These are phyloP conservation scores for Chimonanthus praecox DNA, from an alignment of 164 flowering plant species.

Conservation along the genomic window DNA sequence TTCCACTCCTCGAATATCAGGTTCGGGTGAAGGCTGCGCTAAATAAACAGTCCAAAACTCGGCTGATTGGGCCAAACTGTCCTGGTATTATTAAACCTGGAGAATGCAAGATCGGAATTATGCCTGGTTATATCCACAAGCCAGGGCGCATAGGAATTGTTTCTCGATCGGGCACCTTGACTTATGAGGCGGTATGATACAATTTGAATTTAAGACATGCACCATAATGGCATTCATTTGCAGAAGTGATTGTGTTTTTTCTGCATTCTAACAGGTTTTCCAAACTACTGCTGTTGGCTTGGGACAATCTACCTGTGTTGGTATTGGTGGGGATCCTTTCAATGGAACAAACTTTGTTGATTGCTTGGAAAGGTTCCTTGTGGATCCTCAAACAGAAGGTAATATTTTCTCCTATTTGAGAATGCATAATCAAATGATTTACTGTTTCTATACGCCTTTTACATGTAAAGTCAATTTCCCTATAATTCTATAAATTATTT, in stretches of 20 bases:
- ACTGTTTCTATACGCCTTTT: not conserved
- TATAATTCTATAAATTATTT: not conserved
- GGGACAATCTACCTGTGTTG: constrained; percentile 98
- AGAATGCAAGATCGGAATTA: constrained; percentile 98
- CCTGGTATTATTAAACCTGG: constrained; percentile 99
- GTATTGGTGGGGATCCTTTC: constrained; percentile 98
- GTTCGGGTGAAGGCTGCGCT: constrained; percentile 96
- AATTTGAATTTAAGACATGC: not conserved
- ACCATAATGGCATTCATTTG: not conserved
- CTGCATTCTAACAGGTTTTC: constrained; percentile 54
- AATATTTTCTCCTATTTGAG: constrained; percentile 2
- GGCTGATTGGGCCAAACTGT: constrained; percentile 97
- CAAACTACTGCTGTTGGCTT: constrained; percentile 98
- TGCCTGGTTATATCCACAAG: constrained; percentile 99
- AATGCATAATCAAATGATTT: not conserved
- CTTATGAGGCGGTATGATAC: constrained; percentile 94
- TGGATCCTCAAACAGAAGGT: constrained; percentile 99
- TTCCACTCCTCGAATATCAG: constrained; percentile 28
- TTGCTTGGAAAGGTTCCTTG: constrained; percentile 76
- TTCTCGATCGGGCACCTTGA: constrained; percentile 96
- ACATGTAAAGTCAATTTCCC: not conserved
- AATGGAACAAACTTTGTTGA: constrained; percentile 98
- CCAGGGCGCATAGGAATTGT: constrained; percentile 98
- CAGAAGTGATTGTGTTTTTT: not conserved
- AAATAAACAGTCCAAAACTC: constrained; percentile 75